A percentile compares a stretch with the other conserved stretches of the same genome.
Conservation (phyloP, 345 rosid species). For the Lenwebbia sp. region DNA sequence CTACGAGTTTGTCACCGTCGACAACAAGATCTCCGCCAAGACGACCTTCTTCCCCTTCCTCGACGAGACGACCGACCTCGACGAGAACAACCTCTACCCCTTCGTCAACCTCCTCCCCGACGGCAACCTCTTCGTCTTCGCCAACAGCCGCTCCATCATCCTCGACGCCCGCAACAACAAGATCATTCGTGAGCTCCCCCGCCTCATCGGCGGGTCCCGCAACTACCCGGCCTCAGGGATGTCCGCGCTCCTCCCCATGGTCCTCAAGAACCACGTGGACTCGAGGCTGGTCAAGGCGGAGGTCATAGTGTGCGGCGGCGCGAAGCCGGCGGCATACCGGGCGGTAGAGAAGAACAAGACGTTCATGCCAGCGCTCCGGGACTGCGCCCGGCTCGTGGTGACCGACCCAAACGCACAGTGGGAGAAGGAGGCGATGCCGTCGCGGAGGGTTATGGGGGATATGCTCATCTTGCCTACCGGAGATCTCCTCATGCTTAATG, state of each 20-base stretch:
- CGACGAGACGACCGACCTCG: constrained; percentile 34
- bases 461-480: constrained; percentile 60
- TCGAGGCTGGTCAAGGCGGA: constrained; percentile 7
- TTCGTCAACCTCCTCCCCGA: constrained; percentile 69
- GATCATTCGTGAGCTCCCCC: constrained; percentile 53
- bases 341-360: constrained; percentile 8
- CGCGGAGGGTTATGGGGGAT: constrained; percentile 68
- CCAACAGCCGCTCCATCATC: constrained; percentile 64
- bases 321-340: constrained; percentile 18
- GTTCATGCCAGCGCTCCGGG: constrained; percentile 27
- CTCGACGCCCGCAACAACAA: constrained; percentile 32
- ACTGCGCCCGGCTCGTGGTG: constrained; percentile 50
- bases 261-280: not conserved
- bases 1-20: constrained; percentile 64
- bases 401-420: constrained; percentile 37
- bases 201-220: constrained; percentile 64
- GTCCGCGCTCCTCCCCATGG: constrained; percentile 50
- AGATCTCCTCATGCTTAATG: constrained; percentile 56
- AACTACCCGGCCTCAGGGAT: constrained; percentile 67
- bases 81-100: constrained; percentile 84
- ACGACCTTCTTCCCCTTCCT: constrained; percentile 34
- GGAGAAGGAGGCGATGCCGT: constrained; percentile 59
- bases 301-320: constrained; percentile 36
- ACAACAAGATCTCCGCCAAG: constrained; percentile 33
- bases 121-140: constrained; percentile 71